phyloP scores from a whole-genome alignment of 805 yeast species.

The Sungouiozyma intestinalis region DNA sequence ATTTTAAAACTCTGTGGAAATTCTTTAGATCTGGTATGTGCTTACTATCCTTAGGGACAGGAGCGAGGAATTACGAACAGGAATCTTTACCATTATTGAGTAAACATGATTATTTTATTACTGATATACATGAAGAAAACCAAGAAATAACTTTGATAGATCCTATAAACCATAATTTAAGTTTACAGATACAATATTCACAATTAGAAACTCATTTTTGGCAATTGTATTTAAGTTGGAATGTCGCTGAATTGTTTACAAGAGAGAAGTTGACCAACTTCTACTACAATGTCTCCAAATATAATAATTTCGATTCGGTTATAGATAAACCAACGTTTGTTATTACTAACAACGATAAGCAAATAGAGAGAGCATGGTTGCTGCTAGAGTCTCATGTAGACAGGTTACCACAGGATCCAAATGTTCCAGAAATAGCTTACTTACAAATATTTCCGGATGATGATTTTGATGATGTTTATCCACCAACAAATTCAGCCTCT shows the following conservation, averaged over 20 bases:
- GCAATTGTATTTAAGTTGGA: conserved; percentile 60
- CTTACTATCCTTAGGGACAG: conserved; percentile 63
- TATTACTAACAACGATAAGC: conserved; percentile 27
- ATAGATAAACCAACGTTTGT: conserved; percentile 36
- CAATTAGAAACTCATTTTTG: conserved; percentile 33
- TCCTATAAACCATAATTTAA: conserved; percentile 26
- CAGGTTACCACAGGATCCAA: conserved; percentile 6
- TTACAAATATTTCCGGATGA: conserved; percentile 12
- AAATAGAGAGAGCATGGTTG: conserved; percentile 33
- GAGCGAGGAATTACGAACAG: conserved; percentile 19
- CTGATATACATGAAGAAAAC: conserved; percentile 26
- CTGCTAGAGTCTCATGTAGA: conserved; percentile 41
- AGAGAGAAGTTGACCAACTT: conserved; percentile 19
- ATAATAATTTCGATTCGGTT: conserved; percentile 10
- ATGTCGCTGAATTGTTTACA: conserved; percentile 28
- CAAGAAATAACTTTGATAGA: conserved; percentile 31
- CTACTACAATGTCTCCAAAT: conserved; percentile 18
- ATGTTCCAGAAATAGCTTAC: conserved; percentile 7
- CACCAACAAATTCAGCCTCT: conserved; percentile 16
- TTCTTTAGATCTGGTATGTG: conserved; percentile 21
- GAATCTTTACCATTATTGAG: conserved; percentile 30
- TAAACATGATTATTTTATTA: conserved; percentile 63
- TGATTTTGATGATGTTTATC: conserved; percentile 6
- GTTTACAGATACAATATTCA: conserved; percentile 5
- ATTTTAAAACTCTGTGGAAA: conserved; percentile 16